Base-by-base conservation (phyloP, 345 rosid genomes). In the Camelina hispida region DNA sequence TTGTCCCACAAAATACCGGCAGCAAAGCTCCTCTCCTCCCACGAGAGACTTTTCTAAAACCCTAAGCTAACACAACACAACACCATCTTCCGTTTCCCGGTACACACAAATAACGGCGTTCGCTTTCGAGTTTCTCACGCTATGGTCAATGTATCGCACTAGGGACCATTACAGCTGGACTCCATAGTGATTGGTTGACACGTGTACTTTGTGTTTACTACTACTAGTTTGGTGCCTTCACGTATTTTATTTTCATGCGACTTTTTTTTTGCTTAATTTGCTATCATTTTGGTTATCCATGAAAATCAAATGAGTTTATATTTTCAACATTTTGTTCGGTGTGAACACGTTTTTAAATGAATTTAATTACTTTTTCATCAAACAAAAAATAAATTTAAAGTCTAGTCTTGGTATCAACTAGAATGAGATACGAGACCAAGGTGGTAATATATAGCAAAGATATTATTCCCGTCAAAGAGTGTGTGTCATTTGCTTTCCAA, bases 201-300 rank as follows among this genome's bases (percentile, higher is more conserved):
- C 91, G 89, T 87, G 93, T 82, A 5, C 78, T 7, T 63, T 28
- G 60, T 77, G 71, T 46, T 76, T 32, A 6, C 35, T 32, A 1
- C 72, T 74, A 74, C 80, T 84, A 79, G 77, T 88, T 86, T 66
- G 52, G 78, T 86, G 85, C 84, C 88, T 85, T 81, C 87, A 72
- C 87, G 84, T 77, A 46, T 55, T 81, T 65, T 67, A 63, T 68
- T 65, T 72, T 82, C 50, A 30, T 52, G 54, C 56, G 17, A 55
- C 37, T 66, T 76, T 69, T 66, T 77, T 37, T 32, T 25, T 25
- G 32, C 67, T 56, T 17, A 22, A 69, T 77, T 76, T 76, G 46
- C 53, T 79, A 54, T 71, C 54, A 37, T 44, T 32, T 70, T 46
- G 9, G 40, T 71, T 47, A 58, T 65, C 66, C 76, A 78, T 52